These are phyloP conservation scores for Ascochyta rabiei DNA, from an alignment of 2,329 filamentous ascomycete genomes.

Conservation along the genomic window DNA sequence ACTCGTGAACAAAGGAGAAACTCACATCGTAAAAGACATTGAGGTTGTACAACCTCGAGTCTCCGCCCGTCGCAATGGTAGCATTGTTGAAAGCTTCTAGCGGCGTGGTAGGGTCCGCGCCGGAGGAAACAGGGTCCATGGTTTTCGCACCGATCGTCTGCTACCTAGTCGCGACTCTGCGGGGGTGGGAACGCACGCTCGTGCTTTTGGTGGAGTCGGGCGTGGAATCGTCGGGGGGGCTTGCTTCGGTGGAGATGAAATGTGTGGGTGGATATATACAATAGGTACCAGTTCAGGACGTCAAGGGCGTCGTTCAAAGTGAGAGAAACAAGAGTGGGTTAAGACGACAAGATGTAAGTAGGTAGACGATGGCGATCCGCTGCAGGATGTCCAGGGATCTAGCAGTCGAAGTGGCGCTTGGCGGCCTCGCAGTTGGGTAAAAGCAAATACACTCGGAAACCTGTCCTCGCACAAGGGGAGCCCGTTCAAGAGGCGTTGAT, in stretches of 20 bases:
- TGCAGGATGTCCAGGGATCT: slow-evolving; percentile 22
- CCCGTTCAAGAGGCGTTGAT: not conserved
- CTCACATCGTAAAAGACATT: slow-evolving; percentile 84
- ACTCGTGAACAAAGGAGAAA: slow-evolving; percentile 17
- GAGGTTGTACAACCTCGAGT: slow-evolving; percentile 71
- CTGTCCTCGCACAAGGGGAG: not conserved
- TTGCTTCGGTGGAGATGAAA: not conserved
- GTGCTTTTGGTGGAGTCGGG: not conserved
- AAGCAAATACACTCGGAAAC: slow-evolving; percentile 19
- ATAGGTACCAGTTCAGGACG: slow-evolving; percentile 3
- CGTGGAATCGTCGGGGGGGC: not conserved
- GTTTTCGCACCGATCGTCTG: slow-evolving; percentile 10
- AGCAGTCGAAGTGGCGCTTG: slow-evolving; percentile 27
- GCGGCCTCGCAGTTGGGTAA: slow-evolving; percentile 27
- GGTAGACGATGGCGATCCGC: slow-evolving; percentile 21
- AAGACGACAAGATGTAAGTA: slow-evolving; percentile 15
- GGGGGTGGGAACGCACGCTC: not conserved
- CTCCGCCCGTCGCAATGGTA: slow-evolving; percentile 68
- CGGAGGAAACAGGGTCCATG: slow-evolving; percentile 39
- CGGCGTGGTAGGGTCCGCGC: slow-evolving; percentile 39
- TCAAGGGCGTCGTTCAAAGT: slow-evolving; percentile 18
- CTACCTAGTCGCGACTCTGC: not conserved
- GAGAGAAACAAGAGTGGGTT: slow-evolving; percentile 28
- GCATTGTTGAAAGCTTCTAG: slow-evolving; percentile 59
- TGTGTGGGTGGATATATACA: not conserved